Evolutionary conservation across 1,139 yeast genomes (phyloP), one percentile per base, ranked within the genome.

Genomic region (Komagataea norvegica): DNA sequence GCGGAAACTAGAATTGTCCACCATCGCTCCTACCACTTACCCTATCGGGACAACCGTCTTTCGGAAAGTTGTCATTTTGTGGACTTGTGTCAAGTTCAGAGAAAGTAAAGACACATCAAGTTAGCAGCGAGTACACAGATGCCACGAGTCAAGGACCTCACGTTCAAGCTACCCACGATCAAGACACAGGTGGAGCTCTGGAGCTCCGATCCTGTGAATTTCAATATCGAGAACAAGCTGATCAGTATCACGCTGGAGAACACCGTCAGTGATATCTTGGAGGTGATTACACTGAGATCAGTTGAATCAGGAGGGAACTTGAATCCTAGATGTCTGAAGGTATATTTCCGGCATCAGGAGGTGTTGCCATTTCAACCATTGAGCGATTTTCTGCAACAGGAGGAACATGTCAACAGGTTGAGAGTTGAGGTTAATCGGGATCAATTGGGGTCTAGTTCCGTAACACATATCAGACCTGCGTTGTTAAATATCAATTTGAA

Each of bases 191-290:
- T 52, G 7, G 38, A 34, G 11, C 34, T 47, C 16, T 52, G 53
- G 53, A 40, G 46, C 15, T 45, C 53, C 1, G 51, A 51, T 21
- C 32, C 31, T 5, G 13, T 8, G 7, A 26, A 30, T 9, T 50
- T 48, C 37, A 29, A 33, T 14, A 31, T 50, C 18, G 23, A 32
- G 8, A 42, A 48, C 32, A 47, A 40, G 31, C 13, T 37, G 8
- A 46, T 55, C 3, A 40, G 41, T 14, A 44, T 56, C 3, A 54
- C 58, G 0, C 26, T 51, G 9, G 47, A 48, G 8, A 55, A 54
- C 33, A 49, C 56, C 1, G 45, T 55, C 1, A 44, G 38, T 23
- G 59, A 55, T 30, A 18, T 55, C 8, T 48, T 51, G 25, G 54
- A 52, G 24, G 42, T 49, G 2, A 38, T 55, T 8, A 36, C 49